Conservation (phyloP, 2,329 filamentous ascomycete genomes). For the Ophiostoma tasmaniense region DNA sequence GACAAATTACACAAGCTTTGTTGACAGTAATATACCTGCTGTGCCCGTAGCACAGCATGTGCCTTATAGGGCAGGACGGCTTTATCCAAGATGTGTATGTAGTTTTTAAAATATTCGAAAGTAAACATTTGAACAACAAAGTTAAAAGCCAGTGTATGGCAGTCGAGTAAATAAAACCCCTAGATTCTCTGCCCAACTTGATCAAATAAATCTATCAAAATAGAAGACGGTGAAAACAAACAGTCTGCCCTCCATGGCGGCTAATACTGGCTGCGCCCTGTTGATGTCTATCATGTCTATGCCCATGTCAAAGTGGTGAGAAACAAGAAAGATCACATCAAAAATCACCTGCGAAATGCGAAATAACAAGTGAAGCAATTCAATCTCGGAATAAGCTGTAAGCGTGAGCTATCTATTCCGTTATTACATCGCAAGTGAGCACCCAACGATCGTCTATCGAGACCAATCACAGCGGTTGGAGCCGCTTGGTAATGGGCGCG, state of each 20-base stretch:
- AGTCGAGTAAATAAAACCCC: no score
- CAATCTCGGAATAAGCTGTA: not conserved
- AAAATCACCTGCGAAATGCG: no score
- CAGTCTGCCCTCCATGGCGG: not conserved
- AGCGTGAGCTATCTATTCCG: not conserved
- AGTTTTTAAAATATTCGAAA: not conserved
- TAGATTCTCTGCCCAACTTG: no score
- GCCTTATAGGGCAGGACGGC: not conserved
- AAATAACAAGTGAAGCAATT: no score
- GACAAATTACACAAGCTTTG: not conserved
- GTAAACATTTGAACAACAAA: no score
- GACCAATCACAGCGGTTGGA: constrained; percentile 14
- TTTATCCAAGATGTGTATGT: not conserved
- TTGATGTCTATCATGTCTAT: no score
- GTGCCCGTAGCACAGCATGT: not conserved
- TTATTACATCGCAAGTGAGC: not conserved
- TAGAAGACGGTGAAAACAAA: not conserved
- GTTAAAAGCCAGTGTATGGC: no score
- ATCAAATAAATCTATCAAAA: not conserved
- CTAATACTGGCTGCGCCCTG: not conserved
- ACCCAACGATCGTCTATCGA: not conserved
- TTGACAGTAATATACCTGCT: not conserved
- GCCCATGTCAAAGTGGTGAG: no score
- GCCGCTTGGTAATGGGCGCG: constrained; percentile 18
- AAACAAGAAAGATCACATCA: no score